A percentile compares a stretch with the other conserved stretches of the same genome.
These are phyloP conservation scores for Conticribra weissflogii DNA, from an alignment of 108 stramenopile genomes.

Conservation along the genomic window DNA sequence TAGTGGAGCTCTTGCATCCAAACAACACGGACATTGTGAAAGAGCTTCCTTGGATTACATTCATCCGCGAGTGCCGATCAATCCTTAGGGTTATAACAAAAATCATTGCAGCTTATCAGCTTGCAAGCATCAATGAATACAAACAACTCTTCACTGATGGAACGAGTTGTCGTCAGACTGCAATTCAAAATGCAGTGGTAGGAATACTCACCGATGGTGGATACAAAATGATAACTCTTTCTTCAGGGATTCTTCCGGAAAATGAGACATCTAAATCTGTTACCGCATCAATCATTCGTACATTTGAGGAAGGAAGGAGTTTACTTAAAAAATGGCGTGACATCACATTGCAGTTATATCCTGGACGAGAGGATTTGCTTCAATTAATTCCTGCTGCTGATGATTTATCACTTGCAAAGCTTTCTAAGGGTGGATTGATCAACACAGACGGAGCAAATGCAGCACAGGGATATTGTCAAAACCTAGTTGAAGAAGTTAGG, in stretches of 20 bases:
- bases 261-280: background rate
- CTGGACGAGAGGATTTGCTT: background rate
- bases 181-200: constrained; percentile 4
- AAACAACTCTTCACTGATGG: background rate
- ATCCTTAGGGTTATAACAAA: background rate
- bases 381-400: no score
- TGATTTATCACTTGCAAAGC: no score
- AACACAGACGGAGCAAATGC: background rate
- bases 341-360: constrained; percentile 1
- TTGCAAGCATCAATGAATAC: background rate
- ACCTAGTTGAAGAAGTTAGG: background rate
- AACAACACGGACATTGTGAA: background rate
- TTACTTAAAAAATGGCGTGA: constrained; percentile 8
- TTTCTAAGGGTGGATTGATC: no score
- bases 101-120: background rate
- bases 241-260: background rate
- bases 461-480: background rate
- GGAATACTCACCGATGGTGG: background rate
- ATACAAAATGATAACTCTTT: constrained; percentile 1
- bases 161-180: background rate
- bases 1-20: background rate
- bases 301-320: constrained; percentile 2
- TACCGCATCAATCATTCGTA: background rate
- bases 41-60: background rate
- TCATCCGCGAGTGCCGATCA: constrained; percentile 1